Evolutionary conservation across 768 basidiomycete species (phyloP).

Genomic region (Phaeotremella skinneri): DNA sequence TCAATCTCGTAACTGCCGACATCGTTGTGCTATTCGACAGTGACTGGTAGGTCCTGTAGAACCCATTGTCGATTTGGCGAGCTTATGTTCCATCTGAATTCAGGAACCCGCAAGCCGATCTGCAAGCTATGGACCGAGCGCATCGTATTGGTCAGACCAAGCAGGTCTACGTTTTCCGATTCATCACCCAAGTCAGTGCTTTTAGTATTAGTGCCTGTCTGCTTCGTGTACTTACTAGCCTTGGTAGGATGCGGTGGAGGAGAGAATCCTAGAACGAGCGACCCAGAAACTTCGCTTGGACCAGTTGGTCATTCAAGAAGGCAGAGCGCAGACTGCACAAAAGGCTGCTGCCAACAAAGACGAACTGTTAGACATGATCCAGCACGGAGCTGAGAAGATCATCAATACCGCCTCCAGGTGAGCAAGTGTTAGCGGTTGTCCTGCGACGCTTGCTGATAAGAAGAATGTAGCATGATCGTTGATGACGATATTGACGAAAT

Average conservation of each 20-base stretch:
- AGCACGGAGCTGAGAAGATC: slow-evolving; percentile 94
- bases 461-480: slow-evolving; percentile 61
- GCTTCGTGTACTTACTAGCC: background rate
- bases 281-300: slow-evolving; percentile 93
- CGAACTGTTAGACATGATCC: slow-evolving; percentile 95
- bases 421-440: slow-evolving; percentile 26
- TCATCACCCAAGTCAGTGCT: slow-evolving; percentile 69
- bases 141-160: slow-evolving; percentile 97
- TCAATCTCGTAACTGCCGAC: slow-evolving; percentile 92
- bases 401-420: slow-evolving; percentile 76
- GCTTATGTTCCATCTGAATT: background rate
- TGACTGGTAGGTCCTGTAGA: slow-evolving; percentile 71
- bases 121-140: slow-evolving; percentile 98
- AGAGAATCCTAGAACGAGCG: slow-evolving; percentile 88
- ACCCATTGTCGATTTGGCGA: background rate
- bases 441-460: background rate
- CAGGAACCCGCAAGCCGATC: slow-evolving; percentile 97
- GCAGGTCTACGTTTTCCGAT: slow-evolving; percentile 96
- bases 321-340: slow-evolving; percentile 65
- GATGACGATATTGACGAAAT: slow-evolving; percentile 93
- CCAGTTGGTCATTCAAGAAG: slow-evolving; percentile 95
- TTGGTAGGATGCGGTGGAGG: slow-evolving; percentile 76
- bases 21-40: slow-evolving; percentile 93
- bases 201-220: background rate
- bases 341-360: slow-evolving; percentile 92